Evolutionary conservation across 2,329 filamentous ascomycete species (phyloP).

Genomic region (Sclerotinia trifoliorum): DNA sequence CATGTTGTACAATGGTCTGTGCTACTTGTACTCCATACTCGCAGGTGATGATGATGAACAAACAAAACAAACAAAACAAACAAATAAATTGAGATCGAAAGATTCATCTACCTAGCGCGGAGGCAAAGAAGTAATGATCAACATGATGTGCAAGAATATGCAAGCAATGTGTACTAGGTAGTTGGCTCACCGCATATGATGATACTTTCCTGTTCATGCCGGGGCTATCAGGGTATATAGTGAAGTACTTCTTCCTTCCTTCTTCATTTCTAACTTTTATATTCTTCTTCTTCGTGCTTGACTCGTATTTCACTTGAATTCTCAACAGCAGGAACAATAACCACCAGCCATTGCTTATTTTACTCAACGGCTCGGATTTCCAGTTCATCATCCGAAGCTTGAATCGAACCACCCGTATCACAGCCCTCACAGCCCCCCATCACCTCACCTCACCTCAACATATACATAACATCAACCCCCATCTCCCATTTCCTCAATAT

Average conservation of each 20-base stretch:
- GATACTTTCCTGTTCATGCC: not conserved
- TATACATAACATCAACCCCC: not conserved
- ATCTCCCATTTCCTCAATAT: not conserved
- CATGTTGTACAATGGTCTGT: not conserved
- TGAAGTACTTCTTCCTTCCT: not conserved
- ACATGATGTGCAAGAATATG: not conserved
- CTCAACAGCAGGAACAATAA: not conserved
- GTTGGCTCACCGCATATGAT: not conserved
- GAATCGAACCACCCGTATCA: not conserved
- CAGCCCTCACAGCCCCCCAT: not conserved
- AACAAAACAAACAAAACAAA: too few relatives aligned
- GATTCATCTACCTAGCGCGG: too few relatives aligned
- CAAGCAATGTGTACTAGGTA: not conserved
- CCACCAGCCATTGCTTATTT: not conserved
- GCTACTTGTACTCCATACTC: not conserved
- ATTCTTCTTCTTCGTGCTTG: not conserved
- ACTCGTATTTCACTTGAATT: not conserved
- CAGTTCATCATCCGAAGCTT: not conserved
- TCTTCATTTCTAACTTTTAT: not conserved
- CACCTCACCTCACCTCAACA: not conserved
- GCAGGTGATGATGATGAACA: not conserved
- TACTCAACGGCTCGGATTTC: not conserved
- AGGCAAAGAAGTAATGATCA: slow-evolving; percentile 1
- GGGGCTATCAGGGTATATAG: not conserved
- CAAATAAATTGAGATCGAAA: not conserved